Evolutionary conservation across 805 yeast species (phyloP), one percentile per base, ranked within the genome.

Genomic region (Schwanniomyces vanrijiae): DNA sequence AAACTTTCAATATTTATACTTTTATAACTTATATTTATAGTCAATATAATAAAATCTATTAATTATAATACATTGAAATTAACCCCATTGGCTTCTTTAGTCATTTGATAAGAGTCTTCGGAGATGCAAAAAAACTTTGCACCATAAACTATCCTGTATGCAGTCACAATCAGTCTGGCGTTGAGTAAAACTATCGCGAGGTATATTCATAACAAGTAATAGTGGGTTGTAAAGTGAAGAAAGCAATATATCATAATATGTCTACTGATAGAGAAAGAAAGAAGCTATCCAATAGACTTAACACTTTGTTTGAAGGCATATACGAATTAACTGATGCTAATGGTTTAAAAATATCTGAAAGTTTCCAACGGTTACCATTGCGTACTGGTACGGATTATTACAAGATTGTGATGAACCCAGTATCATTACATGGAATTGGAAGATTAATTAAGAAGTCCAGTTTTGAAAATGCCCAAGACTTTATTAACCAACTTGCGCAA

Each of bases 311-410:
- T 50, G 79, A 75, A 40, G 68, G 67, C 40, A 58, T 78, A 22
- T 70, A 70, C 49, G 57, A 59, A 50, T 59, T 78, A 50, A 64
- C 61, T 31, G 81, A 78, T 58, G 46, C 53, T 1, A 64, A 64
- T 3, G 84, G 80, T 21, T 60, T 72, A 37, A 70, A 68, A 39
- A 74, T 81, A 40, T 73, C 76, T 42, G 75, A 68, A 43, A 82
- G 82, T 29, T 88, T 88, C 66, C 86, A 84, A 51, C 77, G 82
- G 37, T 76, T 91, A 29, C 97, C 97, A 1, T 81, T 78, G 50
- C 76, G 80, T 59, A 83, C 81, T 52, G 84, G 80, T 35, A 80
- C 86, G 3, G 96, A 88, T 56, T 92, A 92, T 70, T 91, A 88
- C 70, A 81, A 83, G 55, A 75, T 85, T 45, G 88, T 92, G 60